Base-by-base conservation (phyloP, 2,329 filamentous ascomycete genomes). In the Phyllosticta ampelicida region DNA sequence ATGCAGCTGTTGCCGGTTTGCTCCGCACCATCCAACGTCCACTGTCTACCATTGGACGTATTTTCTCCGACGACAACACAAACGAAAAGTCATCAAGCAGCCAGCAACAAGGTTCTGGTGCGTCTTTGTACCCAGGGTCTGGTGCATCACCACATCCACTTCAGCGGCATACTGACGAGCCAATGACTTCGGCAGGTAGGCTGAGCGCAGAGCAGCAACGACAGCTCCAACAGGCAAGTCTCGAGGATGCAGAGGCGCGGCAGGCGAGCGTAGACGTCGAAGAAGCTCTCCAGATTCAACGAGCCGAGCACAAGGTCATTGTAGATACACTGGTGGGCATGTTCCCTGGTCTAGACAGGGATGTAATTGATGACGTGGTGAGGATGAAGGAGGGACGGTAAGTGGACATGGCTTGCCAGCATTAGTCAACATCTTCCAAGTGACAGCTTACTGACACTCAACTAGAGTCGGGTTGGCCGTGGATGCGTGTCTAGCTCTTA, bases 291-390 rank as follows among this genome's bases (percentile, higher is more conserved):
- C 80, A 87, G 16, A 83, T 97, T 61, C 85, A 94, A 64, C 80
- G 85, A 36, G 86, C 86, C 58, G 94, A 99, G 77, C 91, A 97
- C 72, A 79, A 83, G 56, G 92, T 90, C 65, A 85, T 99, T 8
- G 92, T 97, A 2, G 94, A 97, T 74, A 97, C 94, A 36, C 75
- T 99, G 59, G 86, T 89, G 53, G 87, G 90, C 65, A 99, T 99
- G 94, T 99, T 99, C 71, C 94, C 94, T 0, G 90, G 95, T 68
- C 77, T 99, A 54, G 94, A 99, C 71, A 84, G 85, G 66, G 95
- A 99, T 53, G 82, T 99, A 44, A 97, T 99, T 68, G 91, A 91
- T 66, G 94, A 99, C 74, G 94, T 99, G 48, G 94, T 99, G 23
- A 85, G 92, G 70, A 84, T 95, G 76, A 96, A 99, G 74, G 86